These are phyloP conservation scores for Salvia rosmarinus DNA, from an alignment of 257 asterid species.

Conservation along the genomic window DNA sequence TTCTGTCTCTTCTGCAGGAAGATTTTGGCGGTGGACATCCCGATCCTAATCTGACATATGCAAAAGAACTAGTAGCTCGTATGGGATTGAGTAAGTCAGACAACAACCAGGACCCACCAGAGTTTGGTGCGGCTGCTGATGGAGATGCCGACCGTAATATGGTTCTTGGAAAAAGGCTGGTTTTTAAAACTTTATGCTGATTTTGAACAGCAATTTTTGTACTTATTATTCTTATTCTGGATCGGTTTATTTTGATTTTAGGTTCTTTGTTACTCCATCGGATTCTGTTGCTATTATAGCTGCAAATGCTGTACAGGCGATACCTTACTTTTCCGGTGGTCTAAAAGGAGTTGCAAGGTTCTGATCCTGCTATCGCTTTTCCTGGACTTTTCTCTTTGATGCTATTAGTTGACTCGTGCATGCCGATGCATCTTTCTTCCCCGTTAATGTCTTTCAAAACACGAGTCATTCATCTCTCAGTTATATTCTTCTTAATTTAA, in stretches of 20 bases:
- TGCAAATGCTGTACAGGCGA: conserved; percentile 90
- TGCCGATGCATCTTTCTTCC: conserved; percentile 26
- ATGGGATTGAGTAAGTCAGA: conserved; percentile 86
- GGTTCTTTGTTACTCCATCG: conserved; percentile 98
- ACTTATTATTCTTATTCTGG: conserved; percentile 13
- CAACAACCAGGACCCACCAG: conserved; percentile 80
- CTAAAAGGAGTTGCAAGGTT: conserved; percentile 99
- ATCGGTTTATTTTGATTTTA: conserved; percentile 37
- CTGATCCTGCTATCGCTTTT: conserved; percentile 27
- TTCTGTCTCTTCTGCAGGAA: conserved; percentile 55
- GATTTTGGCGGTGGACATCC: conserved; percentile 99
- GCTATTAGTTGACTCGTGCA: conserved; percentile 14
- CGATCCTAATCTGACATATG: conserved; percentile 97
- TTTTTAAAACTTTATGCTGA: conserved; percentile 2
- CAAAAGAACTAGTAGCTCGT: conserved; percentile 91
- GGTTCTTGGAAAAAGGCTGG: conserved; percentile 91
- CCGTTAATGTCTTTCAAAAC: background rate
- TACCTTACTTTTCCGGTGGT: conserved; percentile 95
- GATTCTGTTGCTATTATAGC: conserved; percentile 98
- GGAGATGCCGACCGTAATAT: conserved; percentile 99
- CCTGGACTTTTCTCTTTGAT: conserved; percentile 15
- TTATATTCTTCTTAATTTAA: conserved; percentile 1
- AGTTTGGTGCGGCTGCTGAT: conserved; percentile 99
- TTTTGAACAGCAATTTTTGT: conserved; percentile 17
- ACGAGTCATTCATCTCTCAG: conserved; percentile 7